phyloP scores from a whole-genome alignment of 495 filamentous ascomycete species.

The Xylaria castorea region DNA sequence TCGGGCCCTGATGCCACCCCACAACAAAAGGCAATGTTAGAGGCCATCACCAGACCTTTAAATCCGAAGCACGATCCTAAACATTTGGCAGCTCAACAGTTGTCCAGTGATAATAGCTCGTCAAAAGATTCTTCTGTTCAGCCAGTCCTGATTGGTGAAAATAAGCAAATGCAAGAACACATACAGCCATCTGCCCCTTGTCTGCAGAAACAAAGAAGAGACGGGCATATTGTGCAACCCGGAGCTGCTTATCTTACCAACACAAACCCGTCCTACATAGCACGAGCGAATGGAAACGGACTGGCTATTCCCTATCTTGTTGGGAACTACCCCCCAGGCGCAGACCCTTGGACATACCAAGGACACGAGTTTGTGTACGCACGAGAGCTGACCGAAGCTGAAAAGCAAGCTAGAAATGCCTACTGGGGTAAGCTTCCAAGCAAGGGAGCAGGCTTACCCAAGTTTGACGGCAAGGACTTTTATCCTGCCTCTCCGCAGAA shows the following conservation, averaged over 20 bases:
- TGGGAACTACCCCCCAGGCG: slow-evolving; percentile 49
- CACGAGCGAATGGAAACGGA: slow-evolving; percentile 8
- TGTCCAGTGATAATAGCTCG: slow-evolving; percentile 21
- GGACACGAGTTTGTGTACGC: slow-evolving; percentile 54
- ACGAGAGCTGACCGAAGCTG: slow-evolving; percentile 55
- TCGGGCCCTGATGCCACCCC: slow-evolving; percentile 20
- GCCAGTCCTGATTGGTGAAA: background rate
- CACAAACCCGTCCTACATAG: background rate
- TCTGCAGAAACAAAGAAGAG: slow-evolving; percentile 5
- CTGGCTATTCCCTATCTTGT: slow-evolving; percentile 50
- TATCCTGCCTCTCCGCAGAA: slow-evolving; percentile 60
- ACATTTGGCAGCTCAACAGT: slow-evolving; percentile 29
- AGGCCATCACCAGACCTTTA: slow-evolving; percentile 32
- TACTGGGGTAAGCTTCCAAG: slow-evolving; percentile 59
- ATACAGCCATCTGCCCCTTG: background rate
- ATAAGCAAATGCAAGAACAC: background rate
- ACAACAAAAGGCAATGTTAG: slow-evolving; percentile 13
- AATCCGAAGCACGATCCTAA: slow-evolving; percentile 32
- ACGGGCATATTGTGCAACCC: slow-evolving; percentile 16
- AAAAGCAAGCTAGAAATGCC: slow-evolving; percentile 54
- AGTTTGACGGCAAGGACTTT: slow-evolving; percentile 64
- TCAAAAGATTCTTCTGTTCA: slow-evolving; percentile 11
- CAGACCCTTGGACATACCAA: slow-evolving; percentile 41
- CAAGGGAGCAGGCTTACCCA: slow-evolving; percentile 55
- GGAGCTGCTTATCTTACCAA: background rate